A percentile compares a stretch with the other conserved stretches of the same genome.
Conservation (phyloP, 441 rosid species). For the Geranium incanum region DNA sequence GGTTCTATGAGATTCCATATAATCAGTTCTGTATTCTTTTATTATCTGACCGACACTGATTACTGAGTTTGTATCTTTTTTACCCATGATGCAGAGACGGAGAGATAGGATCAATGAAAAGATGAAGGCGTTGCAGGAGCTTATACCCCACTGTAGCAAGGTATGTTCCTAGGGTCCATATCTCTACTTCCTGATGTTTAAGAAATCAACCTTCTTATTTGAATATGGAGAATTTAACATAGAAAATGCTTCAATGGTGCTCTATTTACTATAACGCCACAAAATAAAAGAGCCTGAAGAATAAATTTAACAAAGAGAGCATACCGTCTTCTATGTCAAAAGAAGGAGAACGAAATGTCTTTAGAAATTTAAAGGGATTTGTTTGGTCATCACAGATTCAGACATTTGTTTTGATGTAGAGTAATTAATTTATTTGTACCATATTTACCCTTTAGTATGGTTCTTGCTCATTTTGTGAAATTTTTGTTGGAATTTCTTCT, state of each 20-base stretch:
- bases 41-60: not conserved
- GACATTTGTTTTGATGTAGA: too few species aligned
- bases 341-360: not conserved
- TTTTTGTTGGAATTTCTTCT: not conserved
- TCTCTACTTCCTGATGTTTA: not conserved
- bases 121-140: conserved; percentile 64
- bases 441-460: not conserved
- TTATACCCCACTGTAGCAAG: conserved; percentile 64
- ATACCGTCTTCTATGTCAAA: not conserved
- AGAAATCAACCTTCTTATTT: not conserved
- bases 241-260: not conserved
- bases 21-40: not conserved
- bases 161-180: conserved; percentile 20
- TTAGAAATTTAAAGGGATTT: too few species aligned
- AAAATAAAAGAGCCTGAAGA: not conserved
- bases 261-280: not conserved
- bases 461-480: not conserved
- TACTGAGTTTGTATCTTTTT: not conserved
- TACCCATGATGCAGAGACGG: conserved; percentile 36
- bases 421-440: not conserved
- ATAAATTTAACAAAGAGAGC: not conserved
- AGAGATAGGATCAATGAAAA: conserved; percentile 67
- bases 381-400: too few species aligned
- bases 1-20: not conserved
- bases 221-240: not conserved